These are phyloP conservation scores for Ettlia oleoabundans DNA, from an alignment of 139 green algal species.

Conservation along the genomic window DNA sequence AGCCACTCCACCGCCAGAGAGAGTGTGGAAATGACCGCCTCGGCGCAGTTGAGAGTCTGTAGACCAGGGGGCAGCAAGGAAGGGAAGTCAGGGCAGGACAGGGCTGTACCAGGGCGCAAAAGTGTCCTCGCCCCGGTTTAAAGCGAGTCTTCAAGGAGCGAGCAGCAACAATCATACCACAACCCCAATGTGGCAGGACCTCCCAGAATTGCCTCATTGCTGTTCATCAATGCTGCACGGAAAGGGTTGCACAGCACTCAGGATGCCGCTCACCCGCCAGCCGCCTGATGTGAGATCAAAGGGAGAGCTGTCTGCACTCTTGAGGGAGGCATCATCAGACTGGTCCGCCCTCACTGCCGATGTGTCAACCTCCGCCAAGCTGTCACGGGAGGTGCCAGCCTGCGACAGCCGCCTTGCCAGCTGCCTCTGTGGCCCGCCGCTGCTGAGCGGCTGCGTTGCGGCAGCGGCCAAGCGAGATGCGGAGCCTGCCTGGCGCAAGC, in stretches of 20 bases:
- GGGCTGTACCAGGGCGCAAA: no score
- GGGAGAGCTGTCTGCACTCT: not conserved
- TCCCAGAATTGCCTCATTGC: no score
- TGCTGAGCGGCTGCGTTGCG: no score
- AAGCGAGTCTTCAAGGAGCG: no score
- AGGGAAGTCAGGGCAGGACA: no score
- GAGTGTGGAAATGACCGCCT: constrained; percentile 42
- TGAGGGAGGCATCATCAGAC: not conserved
- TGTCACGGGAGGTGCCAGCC: not conserved
- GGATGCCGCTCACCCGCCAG: constrained; percentile 8
- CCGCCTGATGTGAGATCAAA: not conserved
- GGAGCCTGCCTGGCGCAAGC: not conserved
- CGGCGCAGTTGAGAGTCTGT: constrained; percentile 25
- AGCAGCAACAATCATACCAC: no score
- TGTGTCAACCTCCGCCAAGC: not conserved
- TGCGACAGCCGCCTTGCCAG: not conserved
- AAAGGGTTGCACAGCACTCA: no score
- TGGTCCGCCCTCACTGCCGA: not conserved
- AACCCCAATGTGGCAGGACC: no score
- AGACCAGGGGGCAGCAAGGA: not conserved
- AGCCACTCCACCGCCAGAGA: constrained; percentile 52
- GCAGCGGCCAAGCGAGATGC: no score
- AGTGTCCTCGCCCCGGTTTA: no score
- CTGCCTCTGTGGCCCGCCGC: no score
- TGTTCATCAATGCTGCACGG: no score